These are phyloP conservation scores for Emericellopsis atlantica DNA, from an alignment of 2,329 filamentous ascomycete genomes.

Conservation along the genomic window DNA sequence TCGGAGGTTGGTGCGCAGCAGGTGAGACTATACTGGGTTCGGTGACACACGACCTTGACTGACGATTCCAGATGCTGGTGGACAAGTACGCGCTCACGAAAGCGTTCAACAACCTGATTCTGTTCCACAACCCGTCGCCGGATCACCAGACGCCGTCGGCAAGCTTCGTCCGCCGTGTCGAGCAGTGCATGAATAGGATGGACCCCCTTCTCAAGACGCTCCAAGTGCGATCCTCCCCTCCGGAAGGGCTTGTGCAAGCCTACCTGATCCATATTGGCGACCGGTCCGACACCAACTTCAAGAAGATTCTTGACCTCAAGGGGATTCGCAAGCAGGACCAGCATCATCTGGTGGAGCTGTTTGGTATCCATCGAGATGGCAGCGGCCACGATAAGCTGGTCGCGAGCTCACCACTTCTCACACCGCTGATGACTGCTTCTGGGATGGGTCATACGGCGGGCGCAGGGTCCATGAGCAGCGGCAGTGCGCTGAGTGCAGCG, in stretches of 20 bases:
- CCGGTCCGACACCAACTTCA: constrained; percentile 87
- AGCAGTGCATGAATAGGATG: constrained; percentile 70
- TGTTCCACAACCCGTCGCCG: constrained; percentile 39
- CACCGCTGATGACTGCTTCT: constrained; percentile 44
- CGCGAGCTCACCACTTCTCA: constrained; percentile 57
- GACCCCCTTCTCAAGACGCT: constrained; percentile 92
- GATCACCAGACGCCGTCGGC: constrained; percentile 28
- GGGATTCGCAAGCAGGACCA: constrained; percentile 81
- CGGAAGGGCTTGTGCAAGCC: constrained; percentile 89
- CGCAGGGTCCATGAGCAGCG: constrained; percentile 26
- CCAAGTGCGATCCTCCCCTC: constrained; percentile 81
- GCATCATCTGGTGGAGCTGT: constrained; percentile 71
- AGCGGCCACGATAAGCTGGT: constrained; percentile 58
- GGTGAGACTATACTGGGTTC: constrained; percentile 30
- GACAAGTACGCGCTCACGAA: constrained; percentile 88
- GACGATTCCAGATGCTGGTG: constrained; percentile 62
- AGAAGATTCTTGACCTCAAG: constrained; percentile 91
- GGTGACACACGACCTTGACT: not conserved
- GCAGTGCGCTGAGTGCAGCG: constrained; percentile 13
- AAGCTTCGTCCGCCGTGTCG: constrained; percentile 77
- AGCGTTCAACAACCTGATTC: constrained; percentile 59
- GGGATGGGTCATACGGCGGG: constrained; percentile 17
- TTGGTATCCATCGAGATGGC: constrained; percentile 67
- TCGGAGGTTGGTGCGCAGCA: constrained; percentile 91
- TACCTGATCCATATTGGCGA: constrained; percentile 97